Conservation (phyloP, 2,329 filamentous ascomycete genomes). For the Furcasterigmium sp. region DNA sequence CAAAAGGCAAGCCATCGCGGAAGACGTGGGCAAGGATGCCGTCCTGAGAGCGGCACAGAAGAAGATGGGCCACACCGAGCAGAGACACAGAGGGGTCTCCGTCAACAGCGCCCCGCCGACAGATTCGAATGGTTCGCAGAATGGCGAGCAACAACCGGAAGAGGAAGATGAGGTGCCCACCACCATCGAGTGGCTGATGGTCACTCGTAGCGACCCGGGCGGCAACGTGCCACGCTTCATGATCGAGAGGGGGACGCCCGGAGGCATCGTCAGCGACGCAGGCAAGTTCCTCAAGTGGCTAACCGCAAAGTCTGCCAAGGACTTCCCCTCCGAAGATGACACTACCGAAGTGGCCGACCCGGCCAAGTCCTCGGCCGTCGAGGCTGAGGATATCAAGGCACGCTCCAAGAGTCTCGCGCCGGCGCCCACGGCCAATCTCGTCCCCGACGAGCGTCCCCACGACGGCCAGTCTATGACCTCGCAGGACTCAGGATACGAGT, state of each 20-base stretch:
- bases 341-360: conserved; percentile 7
- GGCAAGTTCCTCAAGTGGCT: conserved; percentile 78
- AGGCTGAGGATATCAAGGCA: conserved; percentile 22
- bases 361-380: conserved; percentile 16
- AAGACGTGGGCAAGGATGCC: conserved; percentile 32
- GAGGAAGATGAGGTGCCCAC: conserved; percentile 25
- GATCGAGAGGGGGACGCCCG: conserved; percentile 84
- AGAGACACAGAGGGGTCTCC: conserved; percentile 11
- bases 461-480: not conserved
- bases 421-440: conserved; percentile 26
- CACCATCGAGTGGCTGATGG: conserved; percentile 83
- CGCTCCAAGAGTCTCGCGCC: conserved; percentile 17
- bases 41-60: conserved; percentile 25
- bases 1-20: conserved; percentile 17
- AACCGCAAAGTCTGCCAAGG: conserved; percentile 31
- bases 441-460: conserved; percentile 11
- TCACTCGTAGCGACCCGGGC: conserved; percentile 82
- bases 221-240: conserved; percentile 85
- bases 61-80: conserved; percentile 13
- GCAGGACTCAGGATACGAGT: conserved; percentile 10
- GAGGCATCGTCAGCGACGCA: conserved; percentile 73
- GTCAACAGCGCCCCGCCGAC: conserved; percentile 2
- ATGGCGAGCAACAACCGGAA: conserved; percentile 6
- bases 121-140: not conserved
- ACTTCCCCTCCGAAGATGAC: conserved; percentile 18